These are phyloP conservation scores for Rossbeevera mucosa DNA, from an alignment of 768 basidiomycete species.

Conservation along the genomic window DNA sequence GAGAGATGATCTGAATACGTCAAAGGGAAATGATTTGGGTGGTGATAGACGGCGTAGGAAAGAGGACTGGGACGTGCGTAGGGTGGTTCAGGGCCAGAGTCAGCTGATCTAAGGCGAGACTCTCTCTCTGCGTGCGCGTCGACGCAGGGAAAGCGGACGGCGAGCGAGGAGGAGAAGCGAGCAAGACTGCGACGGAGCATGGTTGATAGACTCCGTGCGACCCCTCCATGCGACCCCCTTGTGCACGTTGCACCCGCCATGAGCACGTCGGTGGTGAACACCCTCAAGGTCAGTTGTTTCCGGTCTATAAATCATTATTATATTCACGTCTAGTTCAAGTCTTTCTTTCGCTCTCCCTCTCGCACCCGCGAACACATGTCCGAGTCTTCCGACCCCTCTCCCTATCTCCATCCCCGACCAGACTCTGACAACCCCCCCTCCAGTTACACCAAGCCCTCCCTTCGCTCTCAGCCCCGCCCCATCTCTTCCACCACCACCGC, in stretches of 20 bases:
- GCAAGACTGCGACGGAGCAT: neutral
- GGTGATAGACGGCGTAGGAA: conserved; percentile 67
- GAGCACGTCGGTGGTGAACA: neutral
- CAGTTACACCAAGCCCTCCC: conserved; percentile 36
- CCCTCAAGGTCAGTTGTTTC: neutral
- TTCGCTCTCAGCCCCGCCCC: conserved; percentile 53
- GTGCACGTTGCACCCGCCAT: neutral
- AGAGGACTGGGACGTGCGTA: conserved; percentile 76
- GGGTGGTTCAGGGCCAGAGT: conserved; percentile 73
- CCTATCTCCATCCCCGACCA: neutral
- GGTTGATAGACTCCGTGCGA: conserved; percentile 4
- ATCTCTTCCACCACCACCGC: conserved; percentile 62
- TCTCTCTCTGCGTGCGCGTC: conserved; percentile 75
- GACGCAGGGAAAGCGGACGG: conserved; percentile 71
- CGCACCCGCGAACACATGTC: conserved; percentile 29
- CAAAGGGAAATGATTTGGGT: conserved; percentile 58
- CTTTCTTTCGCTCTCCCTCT: conserved; percentile 50
- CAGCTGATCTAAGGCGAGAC: conserved; percentile 43
- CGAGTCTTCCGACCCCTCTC: neutral
- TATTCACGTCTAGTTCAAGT: too few species aligned
- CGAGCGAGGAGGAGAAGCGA: conserved; percentile 6
- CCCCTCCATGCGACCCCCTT: neutral
- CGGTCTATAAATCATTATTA: too few species aligned
- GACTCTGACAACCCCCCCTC: conserved; percentile 12
- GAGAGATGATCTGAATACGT: conserved; percentile 59